These are phyloP conservation scores for Lathyrus aphaca DNA, from an alignment of 306 rosid genomes.

Conservation along the genomic window DNA sequence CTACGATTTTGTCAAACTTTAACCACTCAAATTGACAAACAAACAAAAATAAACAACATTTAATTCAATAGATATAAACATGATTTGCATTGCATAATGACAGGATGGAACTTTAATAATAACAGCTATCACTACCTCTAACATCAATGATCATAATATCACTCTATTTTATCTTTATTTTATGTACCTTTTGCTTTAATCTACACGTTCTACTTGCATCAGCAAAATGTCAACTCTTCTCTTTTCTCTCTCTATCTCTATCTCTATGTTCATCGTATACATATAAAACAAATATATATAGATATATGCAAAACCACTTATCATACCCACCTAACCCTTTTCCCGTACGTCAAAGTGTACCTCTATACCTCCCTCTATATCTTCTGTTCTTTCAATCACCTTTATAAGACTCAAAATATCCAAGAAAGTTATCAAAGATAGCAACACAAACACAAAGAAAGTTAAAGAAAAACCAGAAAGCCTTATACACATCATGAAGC, in stretches of 20 bases:
- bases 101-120: conserved; percentile 3
- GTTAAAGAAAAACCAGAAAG: neutral
- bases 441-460: neutral
- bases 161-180: neutral
- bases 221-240: conserved; percentile 50
- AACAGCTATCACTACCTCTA: neutral
- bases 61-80: neutral
- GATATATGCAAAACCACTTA: neutral
- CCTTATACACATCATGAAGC: conserved; percentile 66
- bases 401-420: neutral
- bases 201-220: conserved; percentile 8
- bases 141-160: neutral
- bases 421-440: conserved; percentile 14
- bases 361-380: neutral
- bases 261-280: too few relatives aligned
- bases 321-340: conserved; percentile 15
- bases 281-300: neutral
- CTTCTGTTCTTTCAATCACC: neutral
- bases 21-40: neutral
- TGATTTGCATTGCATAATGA: neutral
- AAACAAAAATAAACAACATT: neutral
- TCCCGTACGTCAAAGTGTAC: conserved; percentile 41
- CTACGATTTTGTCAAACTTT: neutral
- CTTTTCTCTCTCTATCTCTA: neutral
- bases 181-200: neutral